Evolutionary conservation across 345 rosid genomes (phyloP), one percentile per base, ranked within the genome.

Genomic region (Arabis hirsuta): DNA sequence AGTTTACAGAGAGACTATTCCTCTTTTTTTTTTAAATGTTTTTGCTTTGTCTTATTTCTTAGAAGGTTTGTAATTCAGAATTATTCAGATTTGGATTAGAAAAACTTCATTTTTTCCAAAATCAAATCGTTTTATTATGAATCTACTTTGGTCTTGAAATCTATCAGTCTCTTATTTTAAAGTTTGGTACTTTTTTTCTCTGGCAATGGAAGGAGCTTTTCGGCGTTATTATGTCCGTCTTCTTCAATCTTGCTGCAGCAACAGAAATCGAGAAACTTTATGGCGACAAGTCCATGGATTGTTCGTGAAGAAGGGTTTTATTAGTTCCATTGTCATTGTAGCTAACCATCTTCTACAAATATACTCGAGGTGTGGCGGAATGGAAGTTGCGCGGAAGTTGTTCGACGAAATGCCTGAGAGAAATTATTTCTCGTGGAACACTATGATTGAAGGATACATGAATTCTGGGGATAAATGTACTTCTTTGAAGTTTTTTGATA

Each of bases 401-500:
- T 89, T 88, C 79, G 85, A 87, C 10, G 94, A 87, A 82, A 87
- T 93, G 96, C 84, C 85, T 7, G 71, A 61, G 0, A 83, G 81
- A 74, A 93, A 87, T 76, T 72, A 44, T 74, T 93, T 88, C 78
- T 79, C 91, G 0, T 88, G 92, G 92, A 90, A 90, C 81, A 80
- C 86, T 1, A 76, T 89, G 79, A 81, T 89, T 61, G 90, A 89
- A 67, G 90, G 87, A 44, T 86, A 83, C 51, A 69, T 90, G 86
- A 87, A 73, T 26, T 71, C 54, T n/a, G 88, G 90, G 24, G 54
- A 81, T 9, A 78, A 61, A 46, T 75, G 29, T 0, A 84, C 24
- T 19, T 81, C 96, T 2, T 36, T 84, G 12, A 64, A 73, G 55
- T 10, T 87, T 19, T 89, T 89, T 75, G 51, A 79, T 59, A 52